Evolutionary conservation across 805 yeast species (phyloP).

Genomic region (Candida hispaniensis): DNA sequence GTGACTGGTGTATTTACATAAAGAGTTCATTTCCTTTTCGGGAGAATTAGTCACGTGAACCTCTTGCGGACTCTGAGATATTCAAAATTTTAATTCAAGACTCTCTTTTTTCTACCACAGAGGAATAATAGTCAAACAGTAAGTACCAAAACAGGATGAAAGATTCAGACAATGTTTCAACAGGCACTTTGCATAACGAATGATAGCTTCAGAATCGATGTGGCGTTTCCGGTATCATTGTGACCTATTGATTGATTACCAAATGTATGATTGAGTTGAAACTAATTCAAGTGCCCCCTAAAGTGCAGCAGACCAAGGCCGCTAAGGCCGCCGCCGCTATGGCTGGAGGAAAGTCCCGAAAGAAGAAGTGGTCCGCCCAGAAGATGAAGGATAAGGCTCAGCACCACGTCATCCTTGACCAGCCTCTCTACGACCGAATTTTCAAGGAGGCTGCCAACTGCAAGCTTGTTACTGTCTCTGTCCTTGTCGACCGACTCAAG

Average conservation of each 20-base stretch:
- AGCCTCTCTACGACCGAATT: conserved; percentile 98
- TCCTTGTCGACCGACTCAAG: conserved; percentile 98
- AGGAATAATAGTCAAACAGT: too few species aligned
- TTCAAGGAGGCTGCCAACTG: conserved; percentile 98
- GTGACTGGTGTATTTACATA: not conserved
- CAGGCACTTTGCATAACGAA: too few species aligned
- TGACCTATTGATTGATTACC: too few species aligned
- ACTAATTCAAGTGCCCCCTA: conserved; percentile 83
- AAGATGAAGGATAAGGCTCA: conserved; percentile 99
- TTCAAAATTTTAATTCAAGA: too few species aligned
- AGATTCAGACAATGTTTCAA: too few species aligned
- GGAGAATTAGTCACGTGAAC: too few species aligned
- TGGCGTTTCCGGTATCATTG: too few species aligned
- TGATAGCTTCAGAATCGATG: too few species aligned
- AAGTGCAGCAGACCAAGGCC: conserved; percentile 97
- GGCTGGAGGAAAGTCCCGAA: conserved; percentile 99
- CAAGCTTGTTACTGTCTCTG: conserved; percentile 97
- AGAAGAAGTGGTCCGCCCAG: conserved; percentile 99
- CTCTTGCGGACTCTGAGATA: too few species aligned
- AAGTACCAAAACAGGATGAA: too few species aligned
- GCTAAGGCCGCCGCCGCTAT: conserved; percentile 99
- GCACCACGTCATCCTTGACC: conserved; percentile 94
- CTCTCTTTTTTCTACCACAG: too few species aligned
- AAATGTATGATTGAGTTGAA: not conserved
- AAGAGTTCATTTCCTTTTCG: too few species aligned